A percentile compares a stretch with the other conserved stretches of the same genome.
Conservation (phyloP, 2,329 filamentous ascomycete genomes). For the Fonsecaea multimorphosa region DNA sequence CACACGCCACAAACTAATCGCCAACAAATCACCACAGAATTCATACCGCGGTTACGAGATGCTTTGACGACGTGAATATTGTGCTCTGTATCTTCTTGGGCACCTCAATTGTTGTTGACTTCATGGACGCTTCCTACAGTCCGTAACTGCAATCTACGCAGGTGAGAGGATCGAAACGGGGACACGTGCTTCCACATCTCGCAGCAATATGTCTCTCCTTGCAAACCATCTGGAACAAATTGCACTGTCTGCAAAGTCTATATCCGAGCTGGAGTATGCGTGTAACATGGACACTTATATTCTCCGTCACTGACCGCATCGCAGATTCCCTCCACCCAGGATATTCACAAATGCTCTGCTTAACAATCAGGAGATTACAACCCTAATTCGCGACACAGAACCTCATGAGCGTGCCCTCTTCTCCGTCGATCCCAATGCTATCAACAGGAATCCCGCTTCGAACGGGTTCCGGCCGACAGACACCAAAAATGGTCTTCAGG, state of each 20-base stretch:
- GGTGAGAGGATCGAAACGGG: background rate
- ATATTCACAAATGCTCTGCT: slow-evolving; percentile 95
- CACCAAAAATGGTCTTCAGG: slow-evolving; percentile 14
- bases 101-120: background rate
- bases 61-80: background rate
- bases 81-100: background rate
- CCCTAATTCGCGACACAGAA: slow-evolving; percentile 93
- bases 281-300: slow-evolving; percentile 33
- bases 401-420: slow-evolving; percentile 93
- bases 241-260: slow-evolving; percentile 74
- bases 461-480: slow-evolving; percentile 4
- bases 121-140: background rate
- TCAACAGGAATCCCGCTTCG: slow-evolving; percentile 47
- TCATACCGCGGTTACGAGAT: background rate
- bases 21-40: slow-evolving; percentile 3
- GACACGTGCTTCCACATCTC: slow-evolving; percentile 16
- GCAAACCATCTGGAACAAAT: slow-evolving; percentile 78
- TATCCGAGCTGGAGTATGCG: slow-evolving; percentile 73
- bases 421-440: slow-evolving; percentile 76
- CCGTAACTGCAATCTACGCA: background rate
- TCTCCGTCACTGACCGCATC: slow-evolving; percentile 26
- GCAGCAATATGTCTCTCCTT: slow-evolving; percentile 68
- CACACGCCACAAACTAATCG: slow-evolving; percentile 10
- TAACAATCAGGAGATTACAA: slow-evolving; percentile 86
- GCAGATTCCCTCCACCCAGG: slow-evolving; percentile 85